These are phyloP conservation scores for Calonectria leucothoes DNA, from an alignment of 2,329 filamentous ascomycete genomes.

Conservation along the genomic window DNA sequence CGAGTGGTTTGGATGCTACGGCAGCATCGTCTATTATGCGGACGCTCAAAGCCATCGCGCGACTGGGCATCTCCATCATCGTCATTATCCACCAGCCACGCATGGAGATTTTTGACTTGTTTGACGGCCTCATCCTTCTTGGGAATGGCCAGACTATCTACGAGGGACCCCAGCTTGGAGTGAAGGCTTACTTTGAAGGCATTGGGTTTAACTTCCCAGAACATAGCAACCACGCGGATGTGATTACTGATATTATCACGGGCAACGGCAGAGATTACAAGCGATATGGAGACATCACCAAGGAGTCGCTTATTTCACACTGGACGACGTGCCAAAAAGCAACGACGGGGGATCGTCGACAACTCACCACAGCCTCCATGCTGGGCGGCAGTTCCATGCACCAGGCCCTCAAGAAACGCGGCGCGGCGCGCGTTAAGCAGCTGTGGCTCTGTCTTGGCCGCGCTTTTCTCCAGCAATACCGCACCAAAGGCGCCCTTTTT, in stretches of 20 bases:
- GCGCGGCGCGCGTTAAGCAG: slow-evolving; percentile 61
- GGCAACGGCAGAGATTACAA: slow-evolving; percentile 67
- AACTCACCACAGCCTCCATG: slow-evolving; percentile 36
- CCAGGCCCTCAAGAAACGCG: slow-evolving; percentile 60
- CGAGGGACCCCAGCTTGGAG: slow-evolving; percentile 57
- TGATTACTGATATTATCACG: slow-evolving; percentile 71
- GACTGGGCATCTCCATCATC: slow-evolving; percentile 67
- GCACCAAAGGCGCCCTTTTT: slow-evolving; percentile 60
- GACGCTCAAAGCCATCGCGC: slow-evolving; percentile 64
- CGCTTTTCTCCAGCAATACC: slow-evolving; percentile 68
- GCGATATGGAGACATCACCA: slow-evolving; percentile 56
- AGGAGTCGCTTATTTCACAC: slow-evolving; percentile 60
- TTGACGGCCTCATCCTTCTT: slow-evolving; percentile 68
- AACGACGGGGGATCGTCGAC: slow-evolving; percentile 22
- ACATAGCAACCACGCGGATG: slow-evolving; percentile 66
- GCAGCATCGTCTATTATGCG: slow-evolving; percentile 67
- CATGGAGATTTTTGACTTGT: slow-evolving; percentile 67
- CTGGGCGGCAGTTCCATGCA: slow-evolving; percentile 50
- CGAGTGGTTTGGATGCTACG: slow-evolving; percentile 65
- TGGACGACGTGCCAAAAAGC: slow-evolving; percentile 53
- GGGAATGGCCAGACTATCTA: slow-evolving; percentile 67
- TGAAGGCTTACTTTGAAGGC: slow-evolving; percentile 61
- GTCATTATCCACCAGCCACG: slow-evolving; percentile 71
- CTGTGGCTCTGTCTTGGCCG: slow-evolving; percentile 63
- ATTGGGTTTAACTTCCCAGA: slow-evolving; percentile 63